phyloP scores from a whole-genome alignment of 768 basidiomycete species.

The Pisolithus microcarpus region DNA sequence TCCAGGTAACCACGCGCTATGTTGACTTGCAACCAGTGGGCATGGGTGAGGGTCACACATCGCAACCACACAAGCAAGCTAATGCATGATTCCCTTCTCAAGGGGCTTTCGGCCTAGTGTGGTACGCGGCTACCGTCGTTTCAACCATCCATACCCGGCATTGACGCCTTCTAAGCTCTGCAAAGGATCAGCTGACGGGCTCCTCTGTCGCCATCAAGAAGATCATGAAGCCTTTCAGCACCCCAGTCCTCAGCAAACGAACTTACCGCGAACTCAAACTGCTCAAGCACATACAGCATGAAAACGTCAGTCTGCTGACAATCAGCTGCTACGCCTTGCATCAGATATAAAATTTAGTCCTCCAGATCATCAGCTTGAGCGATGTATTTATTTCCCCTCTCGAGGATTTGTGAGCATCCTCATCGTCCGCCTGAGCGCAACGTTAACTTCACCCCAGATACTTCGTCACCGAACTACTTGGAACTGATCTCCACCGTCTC shows the following conservation, averaged over 20 bases:
- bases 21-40: constrained; percentile 98
- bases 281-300: constrained; percentile 96
- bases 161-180: constrained; percentile 49
- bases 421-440: not conserved
- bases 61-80: constrained; percentile 14
- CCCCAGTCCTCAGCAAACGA: constrained; percentile 94
- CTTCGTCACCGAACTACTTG: constrained; percentile 97
- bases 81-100: not conserved
- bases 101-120: constrained; percentile 98
- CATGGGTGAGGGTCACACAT: constrained; percentile 66
- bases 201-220: constrained; percentile 98
- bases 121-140: constrained; percentile 42
- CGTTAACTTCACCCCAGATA: constrained; percentile 49
- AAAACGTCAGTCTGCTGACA: constrained; percentile 63
- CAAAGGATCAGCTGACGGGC: constrained; percentile 90
- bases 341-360: constrained; percentile 4
- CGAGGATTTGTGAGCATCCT: constrained; percentile 76
- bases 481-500: constrained; percentile 95
- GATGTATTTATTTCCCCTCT: constrained; percentile 99
- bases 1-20: constrained; percentile 94
- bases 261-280: constrained; percentile 98
- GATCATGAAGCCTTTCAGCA: constrained; percentile 99
- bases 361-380: constrained; percentile 92
- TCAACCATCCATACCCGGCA: not conserved
- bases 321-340: not conserved